Evolutionary conservation across 2,329 filamentous ascomycete genomes (phyloP).

Genomic region (Lojkania enalia): DNA sequence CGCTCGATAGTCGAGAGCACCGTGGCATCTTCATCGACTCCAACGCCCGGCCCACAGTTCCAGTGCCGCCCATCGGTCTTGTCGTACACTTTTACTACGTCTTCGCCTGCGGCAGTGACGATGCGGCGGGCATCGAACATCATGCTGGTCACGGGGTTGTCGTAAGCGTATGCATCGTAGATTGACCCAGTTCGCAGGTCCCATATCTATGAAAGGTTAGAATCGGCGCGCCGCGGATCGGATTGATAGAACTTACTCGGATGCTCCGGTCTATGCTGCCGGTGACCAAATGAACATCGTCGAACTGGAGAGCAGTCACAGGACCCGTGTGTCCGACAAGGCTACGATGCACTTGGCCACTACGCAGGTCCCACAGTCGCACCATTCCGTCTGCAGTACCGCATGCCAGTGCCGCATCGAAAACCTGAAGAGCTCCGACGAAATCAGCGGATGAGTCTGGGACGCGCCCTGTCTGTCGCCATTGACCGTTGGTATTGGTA

Average conservation of each 20-base stretch:
- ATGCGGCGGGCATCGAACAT: slow-evolving; percentile 94
- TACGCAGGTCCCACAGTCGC: slow-evolving; percentile 91
- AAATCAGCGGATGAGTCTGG: slow-evolving; percentile 78
- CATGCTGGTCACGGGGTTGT: slow-evolving; percentile 89
- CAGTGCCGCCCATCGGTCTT: slow-evolving; percentile 95
- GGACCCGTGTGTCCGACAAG: slow-evolving; percentile 94
- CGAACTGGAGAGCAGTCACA: slow-evolving; percentile 93
- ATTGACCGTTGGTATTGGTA: slow-evolving; percentile 58
- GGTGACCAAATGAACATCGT: slow-evolving; percentile 92
- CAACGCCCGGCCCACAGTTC: slow-evolving; percentile 87
- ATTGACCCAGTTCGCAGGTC: slow-evolving; percentile 95
- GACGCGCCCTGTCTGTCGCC: slow-evolving; percentile 72
- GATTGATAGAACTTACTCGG: slow-evolving; percentile 65
- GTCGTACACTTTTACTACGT: slow-evolving; percentile 97
- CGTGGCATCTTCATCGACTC: slow-evolving; percentile 64
- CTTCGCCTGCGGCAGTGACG: slow-evolving; percentile 84
- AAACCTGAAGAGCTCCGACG: slow-evolving; percentile 91
- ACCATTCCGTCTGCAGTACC: slow-evolving; percentile 98
- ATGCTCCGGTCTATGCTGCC: slow-evolving; percentile 92
- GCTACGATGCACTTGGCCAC: slow-evolving; percentile 94
- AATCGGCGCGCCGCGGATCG: background rate
- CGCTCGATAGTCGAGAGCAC: slow-evolving; percentile 66
- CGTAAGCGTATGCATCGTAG: slow-evolving; percentile 93
- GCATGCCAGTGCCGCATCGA: slow-evolving; percentile 92
- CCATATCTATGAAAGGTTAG: slow-evolving; percentile 77